These are phyloP conservation scores for Verruconis gallopava DNA, from an alignment of 2,329 filamentous ascomycete species.

Conservation along the genomic window DNA sequence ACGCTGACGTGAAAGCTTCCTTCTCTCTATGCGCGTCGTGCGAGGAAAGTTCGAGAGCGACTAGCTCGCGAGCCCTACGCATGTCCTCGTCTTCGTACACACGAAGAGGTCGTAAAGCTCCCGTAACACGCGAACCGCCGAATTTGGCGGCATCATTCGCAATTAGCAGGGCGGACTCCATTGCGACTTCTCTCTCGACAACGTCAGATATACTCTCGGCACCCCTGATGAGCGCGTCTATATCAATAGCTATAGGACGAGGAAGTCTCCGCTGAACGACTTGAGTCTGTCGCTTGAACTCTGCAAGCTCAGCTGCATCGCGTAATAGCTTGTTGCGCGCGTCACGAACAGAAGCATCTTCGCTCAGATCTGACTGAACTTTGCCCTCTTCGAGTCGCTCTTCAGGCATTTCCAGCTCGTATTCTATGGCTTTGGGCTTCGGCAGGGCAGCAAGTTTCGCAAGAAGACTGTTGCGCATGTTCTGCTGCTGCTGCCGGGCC, in stretches of 20 bases:
- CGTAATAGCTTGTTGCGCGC: constrained; percentile 47
- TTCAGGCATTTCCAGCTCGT: constrained; percentile 84
- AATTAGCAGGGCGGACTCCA: constrained; percentile 67
- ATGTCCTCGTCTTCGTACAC: constrained; percentile 58
- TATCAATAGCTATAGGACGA: constrained; percentile 59
- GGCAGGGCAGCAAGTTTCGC: constrained; percentile 69
- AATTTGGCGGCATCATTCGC: constrained; percentile 71
- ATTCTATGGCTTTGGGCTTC: constrained; percentile 85
- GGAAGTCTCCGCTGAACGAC: constrained; percentile 81
- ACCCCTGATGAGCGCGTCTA: constrained; percentile 51
- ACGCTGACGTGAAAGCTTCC: constrained; percentile 37
- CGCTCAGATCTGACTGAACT: constrained; percentile 17
- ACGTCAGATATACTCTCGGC: constrained; percentile 50
- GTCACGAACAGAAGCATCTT: constrained; percentile 64
- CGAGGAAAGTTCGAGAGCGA: constrained; percentile 53
- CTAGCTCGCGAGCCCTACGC: constrained; percentile 60
- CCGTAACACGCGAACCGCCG: constrained; percentile 52
- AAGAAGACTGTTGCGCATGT: constrained; percentile 54
- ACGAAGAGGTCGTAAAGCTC: constrained; percentile 46
- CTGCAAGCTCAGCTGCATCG: constrained; percentile 53
- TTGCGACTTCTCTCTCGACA: constrained; percentile 55
- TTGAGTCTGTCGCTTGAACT: constrained; percentile 74
- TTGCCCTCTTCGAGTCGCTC: constrained; percentile 52
- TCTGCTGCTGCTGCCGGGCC: constrained; percentile 55
- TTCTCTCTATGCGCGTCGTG: constrained; percentile 38